Evolutionary conservation across 257 asterid genomes (phyloP), one percentile per base, ranked within the genome.

Genomic region (Datura wrightii): DNA sequence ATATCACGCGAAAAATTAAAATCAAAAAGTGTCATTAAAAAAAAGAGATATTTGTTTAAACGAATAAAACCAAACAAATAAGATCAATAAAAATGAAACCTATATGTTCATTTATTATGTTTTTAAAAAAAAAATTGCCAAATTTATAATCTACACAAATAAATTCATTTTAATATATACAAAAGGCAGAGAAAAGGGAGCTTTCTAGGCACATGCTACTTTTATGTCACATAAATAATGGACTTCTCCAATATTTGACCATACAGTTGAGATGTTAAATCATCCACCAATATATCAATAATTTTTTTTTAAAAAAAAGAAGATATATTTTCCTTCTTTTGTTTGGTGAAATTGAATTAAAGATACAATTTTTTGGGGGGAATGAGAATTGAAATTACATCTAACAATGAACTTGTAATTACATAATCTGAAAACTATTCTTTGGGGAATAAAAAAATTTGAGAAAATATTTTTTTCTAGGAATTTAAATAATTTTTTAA

Each of bases 141-240:
- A 42, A 48, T 24, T 74, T 48, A 24, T 9, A 34, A 11, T 50
- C 82, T 62, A 76, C 62, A 7, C 19, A 50, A 50, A 50, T 13
- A 24, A 72, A 50, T 5, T 76, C 60, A 24, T 50, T 76, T 5
- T 76, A 59, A 24, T 50, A 48, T 19, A 50, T 6, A 10, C 8
- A 48, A 48, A 10, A 13, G 42, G 19, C 36, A 10, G 41, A 72
- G 19, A 72, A 6, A 44, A 48, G 19, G 44, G 42, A 74, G 81
- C 44, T 74, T 48, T 74, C 60, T 74, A 11, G 11, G 44, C 60
- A 74, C 60, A 74, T 76, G 82, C 82, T 13, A 76, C 82, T 31
- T 76, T 76, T 50, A 24, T 31, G 62, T 50, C 62, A 50, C 14
- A 48, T 24, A 76, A 76, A 31, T 50, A 50, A 14, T 50, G 46